Conservation (phyloP, 2,329 filamentous ascomycete species). For the Colletotrichum musae region DNA sequence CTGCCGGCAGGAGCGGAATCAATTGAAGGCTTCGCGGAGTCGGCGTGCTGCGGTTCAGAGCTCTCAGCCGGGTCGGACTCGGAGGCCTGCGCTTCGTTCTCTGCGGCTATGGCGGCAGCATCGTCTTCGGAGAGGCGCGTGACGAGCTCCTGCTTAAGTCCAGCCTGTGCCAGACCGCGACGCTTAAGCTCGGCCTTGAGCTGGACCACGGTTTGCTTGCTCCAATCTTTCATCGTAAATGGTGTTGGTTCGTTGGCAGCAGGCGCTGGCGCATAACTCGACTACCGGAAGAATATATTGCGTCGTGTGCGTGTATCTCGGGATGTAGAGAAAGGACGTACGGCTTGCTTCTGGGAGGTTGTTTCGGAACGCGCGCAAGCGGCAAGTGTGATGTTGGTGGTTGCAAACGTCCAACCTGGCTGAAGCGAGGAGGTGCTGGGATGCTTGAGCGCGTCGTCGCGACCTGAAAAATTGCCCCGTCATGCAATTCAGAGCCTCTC, state of each 20-base stretch:
- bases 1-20: conserved; percentile 27
- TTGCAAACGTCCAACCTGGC: background rate
- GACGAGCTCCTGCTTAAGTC: conserved; percentile 80
- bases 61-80: conserved; percentile 17
- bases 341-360: background rate
- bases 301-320: background rate
- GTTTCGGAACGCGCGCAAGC: background rate
- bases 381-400: conserved; percentile 5
- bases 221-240: conserved; percentile 65
- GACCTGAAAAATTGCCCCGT: conserved; percentile 42
- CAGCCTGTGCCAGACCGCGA: conserved; percentile 77
- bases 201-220: conserved; percentile 79
- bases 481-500: conserved; percentile 40
- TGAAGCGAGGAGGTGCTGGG: conserved; percentile 7
- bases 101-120: conserved; percentile 6
- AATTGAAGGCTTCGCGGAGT: conserved; percentile 38
- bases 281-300: background rate
- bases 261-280: conserved; percentile 37
- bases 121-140: conserved; percentile 70
- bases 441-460: conserved; percentile 39
- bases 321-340: background rate
- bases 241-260: conserved; percentile 44
- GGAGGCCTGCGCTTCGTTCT: conserved; percentile 28
- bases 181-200: conserved; percentile 82
- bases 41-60: conserved; percentile 23